Evolutionary conservation across 495 filamentous ascomycete genomes (phyloP).

Genomic region (Aspergillus wentii): DNA sequence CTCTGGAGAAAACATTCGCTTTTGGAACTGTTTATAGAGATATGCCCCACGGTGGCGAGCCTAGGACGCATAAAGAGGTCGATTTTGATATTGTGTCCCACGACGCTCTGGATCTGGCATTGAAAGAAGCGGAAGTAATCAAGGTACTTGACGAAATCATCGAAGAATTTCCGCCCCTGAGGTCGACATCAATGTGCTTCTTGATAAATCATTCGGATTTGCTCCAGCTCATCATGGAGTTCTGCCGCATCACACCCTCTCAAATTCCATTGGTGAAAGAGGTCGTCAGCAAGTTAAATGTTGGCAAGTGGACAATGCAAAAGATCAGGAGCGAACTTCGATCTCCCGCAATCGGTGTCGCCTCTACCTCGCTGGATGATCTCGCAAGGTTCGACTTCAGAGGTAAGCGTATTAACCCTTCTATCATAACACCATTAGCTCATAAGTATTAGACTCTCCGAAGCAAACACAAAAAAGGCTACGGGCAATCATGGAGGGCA

Average conservation of each 20-base stretch:
- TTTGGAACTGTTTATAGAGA: constrained; percentile 91
- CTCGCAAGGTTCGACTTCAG: constrained; percentile 86
- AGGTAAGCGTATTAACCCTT: constrained; percentile 41
- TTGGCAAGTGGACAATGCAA: constrained; percentile 74
- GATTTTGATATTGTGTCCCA: constrained; percentile 91
- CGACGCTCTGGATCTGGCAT: constrained; percentile 71
- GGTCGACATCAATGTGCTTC: constrained; percentile 75
- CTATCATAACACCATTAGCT: constrained; percentile 10
- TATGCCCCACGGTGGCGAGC: constrained; percentile 68
- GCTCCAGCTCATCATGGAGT: constrained; percentile 79
- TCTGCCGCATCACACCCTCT: constrained; percentile 67
- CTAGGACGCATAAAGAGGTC: constrained; percentile 77
- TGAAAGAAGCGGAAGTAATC: constrained; percentile 91
- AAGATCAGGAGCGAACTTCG: constrained; percentile 82
- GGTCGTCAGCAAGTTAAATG: constrained; percentile 80
- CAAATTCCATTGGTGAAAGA: constrained; percentile 74
- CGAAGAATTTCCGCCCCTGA: constrained; percentile 70
- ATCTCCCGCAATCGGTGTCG: constrained; percentile 71
- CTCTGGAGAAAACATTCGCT: constrained; percentile 72
- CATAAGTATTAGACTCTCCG: constrained; percentile 50
- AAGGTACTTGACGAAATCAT: constrained; percentile 93
- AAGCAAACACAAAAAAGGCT: constrained; percentile 70
- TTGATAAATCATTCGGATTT: constrained; percentile 87
- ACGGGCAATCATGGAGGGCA: constrained; percentile 68
- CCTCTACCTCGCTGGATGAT: constrained; percentile 88